Evolutionary conservation across 306 rosid species (phyloP).

Genomic region (Prunus mume): DNA sequence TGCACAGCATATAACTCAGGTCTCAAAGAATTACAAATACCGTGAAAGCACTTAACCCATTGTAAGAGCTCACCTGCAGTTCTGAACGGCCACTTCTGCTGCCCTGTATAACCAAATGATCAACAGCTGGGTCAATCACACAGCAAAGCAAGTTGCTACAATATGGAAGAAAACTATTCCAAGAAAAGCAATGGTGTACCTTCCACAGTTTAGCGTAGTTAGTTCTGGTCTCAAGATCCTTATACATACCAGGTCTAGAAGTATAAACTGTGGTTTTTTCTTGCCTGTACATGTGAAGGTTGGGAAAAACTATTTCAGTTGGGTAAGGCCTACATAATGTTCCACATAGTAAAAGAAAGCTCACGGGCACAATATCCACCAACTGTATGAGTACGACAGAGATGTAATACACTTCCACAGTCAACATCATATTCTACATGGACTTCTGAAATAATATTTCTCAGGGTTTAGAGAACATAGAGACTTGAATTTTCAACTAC

Average conservation of each 20-base stretch:
- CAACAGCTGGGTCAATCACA: constrained; percentile 67
- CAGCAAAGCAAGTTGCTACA: neutral
- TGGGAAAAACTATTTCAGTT: neutral
- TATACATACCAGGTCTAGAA: constrained; percentile 93
- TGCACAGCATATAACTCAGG: neutral
- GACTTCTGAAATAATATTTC: too few relatives aligned
- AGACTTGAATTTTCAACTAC: too few relatives aligned
- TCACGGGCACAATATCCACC: neutral
- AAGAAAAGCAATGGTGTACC: constrained; percentile 33
- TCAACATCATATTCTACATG: too few relatives aligned
- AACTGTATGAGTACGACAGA: neutral
- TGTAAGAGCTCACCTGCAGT: constrained; percentile 67
- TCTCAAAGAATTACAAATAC: neutral
- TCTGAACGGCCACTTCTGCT: constrained; percentile 68
- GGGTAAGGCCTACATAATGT: neutral
- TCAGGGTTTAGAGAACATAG: too few relatives aligned
- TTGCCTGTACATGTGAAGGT: constrained; percentile 48
- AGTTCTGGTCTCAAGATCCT: constrained; percentile 83
- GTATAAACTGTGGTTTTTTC: constrained; percentile 84
- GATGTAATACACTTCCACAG: neutral
- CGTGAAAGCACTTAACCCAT: neutral
- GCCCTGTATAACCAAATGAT: constrained; percentile 83
- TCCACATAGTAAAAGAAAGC: neutral
- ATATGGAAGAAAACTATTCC: neutral
- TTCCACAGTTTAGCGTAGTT: constrained; percentile 95